Evolutionary conservation across 2,329 filamentous ascomycete species (phyloP), one percentile per base, ranked within the genome.

Genomic region (Fusarium marasasianum): DNA sequence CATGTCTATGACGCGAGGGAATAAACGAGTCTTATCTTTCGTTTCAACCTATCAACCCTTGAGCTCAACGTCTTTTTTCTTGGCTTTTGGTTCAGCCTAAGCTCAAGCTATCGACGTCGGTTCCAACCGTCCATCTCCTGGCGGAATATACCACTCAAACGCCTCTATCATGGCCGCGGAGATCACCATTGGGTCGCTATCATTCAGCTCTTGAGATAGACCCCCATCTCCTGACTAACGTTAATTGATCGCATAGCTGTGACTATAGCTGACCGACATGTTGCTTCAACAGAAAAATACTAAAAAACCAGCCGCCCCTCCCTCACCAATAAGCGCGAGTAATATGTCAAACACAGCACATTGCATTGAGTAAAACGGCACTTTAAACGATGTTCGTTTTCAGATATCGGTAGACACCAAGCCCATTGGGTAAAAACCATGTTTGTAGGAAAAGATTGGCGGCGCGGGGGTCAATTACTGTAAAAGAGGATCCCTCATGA

Each of bases 341-440:
- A 56, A 58, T 53, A 53, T 74, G 57, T 55, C 62, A 77, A 69
- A 61, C 63, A 72, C 58, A 71, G 65, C 64, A 73, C 73, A 76
- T 72, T 38, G 64, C 65, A 77, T 77, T 72, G 75, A 65, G 69
- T 68, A 71, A 73, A 54, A 41, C 63, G 54, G 60, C 71, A 64
- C 54, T 69, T 73, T 71, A 56, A 57, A 73, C 75, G 53, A 68
- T 26, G 22, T 47, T 45, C 57, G 50, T 58, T 51, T 59, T 35
- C 45, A 72, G 69, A 75, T 76, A 76, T 66, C 67, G 50, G 51
- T 66, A 66, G 66, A 76, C 70, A 77, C 53, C 59, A 70, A 57
- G 57, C 67, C 55, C 43, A 68, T 75, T 77, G 70, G 61, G 65
- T 75, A 65, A 69, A 74, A 69, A 69, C 31, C 51, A n/a, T 61